A percentile compares a stretch with the other conserved stretches of the same genome.
These are phyloP conservation scores for Dryas drummondii DNA, from an alignment of 306 rosid genomes.

Conservation along the genomic window DNA sequence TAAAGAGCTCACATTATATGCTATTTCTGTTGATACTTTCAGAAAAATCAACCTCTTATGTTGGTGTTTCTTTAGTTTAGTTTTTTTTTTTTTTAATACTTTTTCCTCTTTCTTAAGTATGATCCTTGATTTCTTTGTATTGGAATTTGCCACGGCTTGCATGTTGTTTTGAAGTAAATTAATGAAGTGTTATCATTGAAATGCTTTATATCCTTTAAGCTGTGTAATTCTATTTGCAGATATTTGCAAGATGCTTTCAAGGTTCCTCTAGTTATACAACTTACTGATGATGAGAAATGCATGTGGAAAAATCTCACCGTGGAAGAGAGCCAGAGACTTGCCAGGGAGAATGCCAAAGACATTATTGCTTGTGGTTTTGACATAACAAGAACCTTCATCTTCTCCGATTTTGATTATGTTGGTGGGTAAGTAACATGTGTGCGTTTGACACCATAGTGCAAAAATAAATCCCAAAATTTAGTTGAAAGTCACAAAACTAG, in stretches of 20 bases:
- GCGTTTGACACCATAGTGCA: background rate
- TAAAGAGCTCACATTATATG: no score
- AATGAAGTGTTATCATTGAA: background rate
- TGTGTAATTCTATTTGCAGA: conserved; percentile 37
- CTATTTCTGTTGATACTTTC: no score
- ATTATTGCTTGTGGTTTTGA: conserved; percentile 98
- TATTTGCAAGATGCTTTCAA: conserved; percentile 94
- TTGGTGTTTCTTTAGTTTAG: no score
- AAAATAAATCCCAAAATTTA: no score
- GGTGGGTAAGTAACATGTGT: conserved; percentile 67
- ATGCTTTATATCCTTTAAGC: background rate
- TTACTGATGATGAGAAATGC: conserved; percentile 93
- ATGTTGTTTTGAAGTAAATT: background rate
- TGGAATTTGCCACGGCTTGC: background rate
- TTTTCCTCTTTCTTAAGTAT: background rate
- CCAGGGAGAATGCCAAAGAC: conserved; percentile 88
- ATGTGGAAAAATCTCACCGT: conserved; percentile 80
- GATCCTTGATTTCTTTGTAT: background rate
- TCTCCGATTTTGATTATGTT: conserved; percentile 67
- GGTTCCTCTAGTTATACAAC: conserved; percentile 93
- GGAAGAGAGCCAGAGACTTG: conserved; percentile 83
- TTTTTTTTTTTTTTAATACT: no score
- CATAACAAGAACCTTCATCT: conserved; percentile 77
- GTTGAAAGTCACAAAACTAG: no score
- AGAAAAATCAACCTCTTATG: no score